A percentile compares a stretch with the other conserved stretches of the same genome.
Evolutionary conservation across 345 rosid genomes (phyloP).

Genomic region (Gossypium anomalum): DNA sequence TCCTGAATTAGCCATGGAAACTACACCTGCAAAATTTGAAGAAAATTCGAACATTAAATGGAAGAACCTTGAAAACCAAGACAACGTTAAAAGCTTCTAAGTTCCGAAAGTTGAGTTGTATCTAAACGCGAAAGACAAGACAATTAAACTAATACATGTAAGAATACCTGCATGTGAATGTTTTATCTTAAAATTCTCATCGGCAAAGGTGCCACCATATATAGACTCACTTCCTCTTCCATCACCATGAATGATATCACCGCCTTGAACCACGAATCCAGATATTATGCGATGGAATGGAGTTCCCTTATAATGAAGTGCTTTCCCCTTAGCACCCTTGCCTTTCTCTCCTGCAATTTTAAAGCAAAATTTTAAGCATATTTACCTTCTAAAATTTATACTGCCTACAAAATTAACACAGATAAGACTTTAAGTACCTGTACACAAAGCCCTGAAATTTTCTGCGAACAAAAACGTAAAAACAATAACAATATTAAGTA

Average conservation of each 20-base stretch:
- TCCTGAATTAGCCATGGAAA: constrained; percentile 92
- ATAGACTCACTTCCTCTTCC: constrained; percentile 80
- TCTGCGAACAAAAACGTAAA: constrained; percentile 43
- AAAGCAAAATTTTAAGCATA: background rate
- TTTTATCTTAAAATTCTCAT: constrained; percentile 83
- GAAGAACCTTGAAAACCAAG: background rate
- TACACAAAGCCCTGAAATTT: constrained; percentile 95
- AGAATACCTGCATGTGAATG: constrained; percentile 77
- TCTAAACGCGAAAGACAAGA: background rate
- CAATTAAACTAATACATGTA: background rate
- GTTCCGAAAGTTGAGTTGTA: background rate
- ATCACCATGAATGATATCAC: constrained; percentile 68
- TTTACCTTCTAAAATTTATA: background rate
- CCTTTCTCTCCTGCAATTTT: constrained; percentile 61
- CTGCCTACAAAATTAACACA: background rate
- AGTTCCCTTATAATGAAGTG: constrained; percentile 71
- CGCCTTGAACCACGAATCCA: constrained; percentile 94
- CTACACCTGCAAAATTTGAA: constrained; percentile 48
- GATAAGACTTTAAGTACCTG: constrained; percentile 48
- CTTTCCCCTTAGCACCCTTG: constrained; percentile 52
- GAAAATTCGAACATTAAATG: background rate
- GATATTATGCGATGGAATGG: constrained; percentile 91
- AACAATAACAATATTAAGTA: constrained; percentile 21
- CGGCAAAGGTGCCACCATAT: constrained; percentile 78
- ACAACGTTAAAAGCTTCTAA: background rate